These are phyloP conservation scores for Acacia confusa DNA, from an alignment of 306 rosid species.

Conservation along the genomic window DNA sequence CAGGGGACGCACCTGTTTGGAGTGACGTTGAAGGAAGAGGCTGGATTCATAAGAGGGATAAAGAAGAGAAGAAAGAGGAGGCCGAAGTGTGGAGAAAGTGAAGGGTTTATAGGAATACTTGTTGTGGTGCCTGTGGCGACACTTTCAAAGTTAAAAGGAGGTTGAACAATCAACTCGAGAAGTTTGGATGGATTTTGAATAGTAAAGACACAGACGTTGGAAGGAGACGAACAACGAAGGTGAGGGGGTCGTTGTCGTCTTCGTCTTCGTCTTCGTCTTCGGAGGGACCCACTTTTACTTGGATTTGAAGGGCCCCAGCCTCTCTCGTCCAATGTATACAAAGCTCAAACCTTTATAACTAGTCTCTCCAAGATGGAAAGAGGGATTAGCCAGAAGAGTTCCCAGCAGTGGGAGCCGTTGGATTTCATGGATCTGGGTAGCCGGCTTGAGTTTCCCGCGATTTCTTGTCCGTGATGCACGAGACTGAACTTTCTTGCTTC, in stretches of 20 bases:
- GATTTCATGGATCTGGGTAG: not conserved
- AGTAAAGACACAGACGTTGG: not conserved
- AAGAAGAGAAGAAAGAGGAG: not conserved
- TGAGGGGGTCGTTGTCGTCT: not conserved
- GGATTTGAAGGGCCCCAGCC: conserved; percentile 2
- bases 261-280: too few species aligned
- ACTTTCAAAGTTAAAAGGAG: conserved; percentile 30
- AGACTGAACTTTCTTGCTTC: not conserved
- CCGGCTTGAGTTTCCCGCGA: not conserved
- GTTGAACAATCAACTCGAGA: conserved; percentile 24
- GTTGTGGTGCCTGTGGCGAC: not conserved
- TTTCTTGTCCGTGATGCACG: not conserved
- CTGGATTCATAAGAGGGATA: not conserved
- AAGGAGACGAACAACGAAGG: conserved; percentile 27
- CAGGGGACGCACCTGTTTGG: conserved; percentile 14
- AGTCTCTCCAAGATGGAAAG: not conserved
- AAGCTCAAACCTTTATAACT: not conserved
- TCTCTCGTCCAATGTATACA: not conserved
- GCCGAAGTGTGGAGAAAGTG: too few species aligned
- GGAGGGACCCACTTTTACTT: not conserved
- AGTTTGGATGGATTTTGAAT: conserved; percentile 27
- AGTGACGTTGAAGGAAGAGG: not conserved
- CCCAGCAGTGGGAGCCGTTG: not conserved
- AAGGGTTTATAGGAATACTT: not conserved
- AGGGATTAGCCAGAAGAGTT: too few species aligned